Evolutionary conservation across 306 rosid genomes (phyloP), one percentile per base, ranked within the genome.

Genomic region (Cucumis melo): DNA sequence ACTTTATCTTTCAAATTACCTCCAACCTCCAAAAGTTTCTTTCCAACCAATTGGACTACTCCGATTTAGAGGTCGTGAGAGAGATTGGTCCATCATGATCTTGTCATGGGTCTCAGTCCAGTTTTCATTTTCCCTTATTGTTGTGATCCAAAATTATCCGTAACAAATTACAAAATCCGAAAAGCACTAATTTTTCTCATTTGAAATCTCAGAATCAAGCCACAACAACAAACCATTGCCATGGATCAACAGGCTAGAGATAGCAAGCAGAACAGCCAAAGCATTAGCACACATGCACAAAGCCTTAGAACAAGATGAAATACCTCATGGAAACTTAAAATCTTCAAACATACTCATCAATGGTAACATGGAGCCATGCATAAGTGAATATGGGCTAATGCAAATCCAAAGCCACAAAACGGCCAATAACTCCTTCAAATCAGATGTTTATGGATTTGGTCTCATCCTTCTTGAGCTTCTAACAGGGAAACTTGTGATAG

Each of bases 391-490:
- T 70, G 98, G 98, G 21, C 87, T 89, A 0, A 81, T 77, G 85
- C 75, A 46, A 11, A 46, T 79, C 46, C 73, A 84, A 1, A 85
- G 81, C 60, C 56, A 79, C 0, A 46, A 9, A 8, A 14, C 4
- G 73, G 74, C 80, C 8, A 80, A n/a, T n/a, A n/a, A 29, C 74
- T 72, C 79, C 34, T 87, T 85, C 64, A 85, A 84, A 64, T 87
- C 68, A 48, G 98, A 91, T 74, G 84, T 90, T 56, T 82, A 86
- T 78, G 94, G 92, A 1, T 90, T 87, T 63, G 97, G 95, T 8
- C 87, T 94, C 5, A 85, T 94, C 73, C 90, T 94, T 66, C 97
- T 91, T 23, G 91, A 94, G 84, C 85, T 94, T 1, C 97, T 94
- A 0, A 94, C 95, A 0, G 96, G 97, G 10, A 94, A 90, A 72